Evolutionary conservation across 2,329 filamentous ascomycete genomes (phyloP).

Genomic region (Aspergillus transmontanensis): DNA sequence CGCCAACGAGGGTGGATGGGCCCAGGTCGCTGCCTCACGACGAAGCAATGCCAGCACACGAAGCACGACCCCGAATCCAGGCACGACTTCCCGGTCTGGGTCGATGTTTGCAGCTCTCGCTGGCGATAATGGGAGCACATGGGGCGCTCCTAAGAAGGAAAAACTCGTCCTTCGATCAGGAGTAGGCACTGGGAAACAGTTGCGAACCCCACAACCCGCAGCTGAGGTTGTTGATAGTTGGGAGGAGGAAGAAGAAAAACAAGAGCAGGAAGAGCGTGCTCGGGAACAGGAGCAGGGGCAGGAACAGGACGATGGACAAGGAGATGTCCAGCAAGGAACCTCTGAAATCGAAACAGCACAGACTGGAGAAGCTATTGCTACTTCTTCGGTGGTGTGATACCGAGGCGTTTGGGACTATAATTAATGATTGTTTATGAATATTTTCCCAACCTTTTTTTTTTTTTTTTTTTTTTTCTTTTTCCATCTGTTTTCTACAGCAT

Average conservation of each 20-base stretch:
- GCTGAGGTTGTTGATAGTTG: conserved; percentile 48
- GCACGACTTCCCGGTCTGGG: conserved; percentile 18
- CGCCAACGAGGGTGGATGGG: conserved; percentile 38
- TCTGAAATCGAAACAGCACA: not conserved
- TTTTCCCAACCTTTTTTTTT: not conserved
- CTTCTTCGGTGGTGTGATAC: conserved; percentile 45
- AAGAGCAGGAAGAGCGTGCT: conserved; percentile 38
- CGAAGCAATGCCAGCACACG: conserved; percentile 27
- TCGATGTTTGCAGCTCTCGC: conserved; percentile 38
- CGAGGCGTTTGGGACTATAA: not conserved
- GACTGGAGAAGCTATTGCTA: conserved; percentile 50
- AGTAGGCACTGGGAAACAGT: conserved; percentile 34
- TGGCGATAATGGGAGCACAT: conserved; percentile 19
- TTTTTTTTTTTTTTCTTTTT: too few relatives aligned
- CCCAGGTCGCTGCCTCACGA: conserved; percentile 42
- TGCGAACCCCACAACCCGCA: conserved; percentile 22
- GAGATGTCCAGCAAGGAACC: not conserved
- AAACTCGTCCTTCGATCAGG: conserved; percentile 39
- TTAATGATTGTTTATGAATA: not conserved
- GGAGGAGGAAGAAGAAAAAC: conserved; percentile 49
- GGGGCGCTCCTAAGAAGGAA: conserved; percentile 30
- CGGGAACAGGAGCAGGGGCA: conserved; percentile 17
- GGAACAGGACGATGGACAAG: conserved; percentile 12
- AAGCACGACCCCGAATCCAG: conserved; percentile 23
- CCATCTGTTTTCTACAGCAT: not conserved